Percentiles rank a stretch among this genome's conserved stretches.
These are phyloP conservation scores for Sparassis latifolia DNA, from an alignment of 1,284 basidiomycete species.

Conservation along the genomic window DNA sequence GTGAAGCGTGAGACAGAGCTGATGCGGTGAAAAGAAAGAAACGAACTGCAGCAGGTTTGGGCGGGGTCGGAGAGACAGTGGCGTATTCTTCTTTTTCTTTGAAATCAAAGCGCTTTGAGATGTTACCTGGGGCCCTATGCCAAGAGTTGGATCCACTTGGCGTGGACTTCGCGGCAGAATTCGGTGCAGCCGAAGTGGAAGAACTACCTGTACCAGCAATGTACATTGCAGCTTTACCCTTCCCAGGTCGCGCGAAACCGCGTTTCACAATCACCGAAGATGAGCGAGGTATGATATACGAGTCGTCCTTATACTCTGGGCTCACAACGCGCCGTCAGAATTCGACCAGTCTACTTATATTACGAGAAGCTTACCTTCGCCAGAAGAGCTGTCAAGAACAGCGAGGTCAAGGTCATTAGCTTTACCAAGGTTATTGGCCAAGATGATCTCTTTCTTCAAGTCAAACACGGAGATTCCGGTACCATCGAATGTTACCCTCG, in stretches of 20 bases:
- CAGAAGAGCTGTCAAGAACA: constrained; percentile 78
- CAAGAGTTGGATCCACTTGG: constrained; percentile 34
- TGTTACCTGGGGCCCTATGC: constrained; percentile 54
- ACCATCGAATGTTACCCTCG: constrained; percentile 94
- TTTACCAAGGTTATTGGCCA: constrained; percentile 93
- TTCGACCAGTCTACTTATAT: not conserved
- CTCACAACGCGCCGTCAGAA: not conserved
- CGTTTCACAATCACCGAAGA: constrained; percentile 93
- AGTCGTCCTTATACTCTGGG: constrained; percentile 90
- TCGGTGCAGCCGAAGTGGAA: constrained; percentile 19
- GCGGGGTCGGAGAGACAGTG: constrained; percentile 10
- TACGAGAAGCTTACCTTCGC: constrained; percentile 62
- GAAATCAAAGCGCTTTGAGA: constrained; percentile 89
- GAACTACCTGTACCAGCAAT: constrained; percentile 52
- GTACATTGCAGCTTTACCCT: constrained; percentile 88
- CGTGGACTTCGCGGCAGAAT: constrained; percentile 16
- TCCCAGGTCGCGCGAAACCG: constrained; percentile 85
- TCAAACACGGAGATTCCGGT: constrained; percentile 99
- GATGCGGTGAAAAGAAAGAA: constrained; percentile 10
- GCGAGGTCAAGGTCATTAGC: constrained; percentile 96
- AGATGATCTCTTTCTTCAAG: constrained; percentile 96
- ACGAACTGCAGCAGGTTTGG: constrained; percentile 14
- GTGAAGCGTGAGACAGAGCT: constrained; percentile 3
- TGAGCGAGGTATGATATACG: constrained; percentile 87
- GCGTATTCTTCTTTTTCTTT: constrained; percentile 71